Conservation (phyloP, 2,329 filamentous ascomycete genomes). For the Alternaria sp. region DNA sequence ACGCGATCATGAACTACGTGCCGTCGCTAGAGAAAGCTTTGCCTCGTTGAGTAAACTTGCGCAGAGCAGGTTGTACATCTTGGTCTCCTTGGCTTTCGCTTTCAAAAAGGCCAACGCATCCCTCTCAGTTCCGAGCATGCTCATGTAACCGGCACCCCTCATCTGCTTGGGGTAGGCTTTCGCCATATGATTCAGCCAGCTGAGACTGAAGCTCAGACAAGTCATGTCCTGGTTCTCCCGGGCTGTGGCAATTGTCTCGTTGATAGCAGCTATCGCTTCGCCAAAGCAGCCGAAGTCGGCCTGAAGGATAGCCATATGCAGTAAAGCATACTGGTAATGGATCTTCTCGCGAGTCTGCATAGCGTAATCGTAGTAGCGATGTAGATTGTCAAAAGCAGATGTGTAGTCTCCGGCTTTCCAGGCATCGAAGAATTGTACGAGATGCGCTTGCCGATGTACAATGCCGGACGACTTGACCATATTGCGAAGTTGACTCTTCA, state of each 20-base stretch:
- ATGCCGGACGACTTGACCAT: constrained; percentile 71
- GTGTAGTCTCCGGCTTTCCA: constrained; percentile 92
- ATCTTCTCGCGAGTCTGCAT: constrained; percentile 83
- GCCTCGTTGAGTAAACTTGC: constrained; percentile 86
- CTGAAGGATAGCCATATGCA: constrained; percentile 92
- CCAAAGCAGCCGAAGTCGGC: constrained; percentile 91
- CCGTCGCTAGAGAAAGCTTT: constrained; percentile 76
- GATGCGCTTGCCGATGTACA: constrained; percentile 76
- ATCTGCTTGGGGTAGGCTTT: constrained; percentile 81
- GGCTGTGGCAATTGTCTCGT: constrained; percentile 93
- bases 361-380: constrained; percentile 96
- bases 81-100: constrained; percentile 81
- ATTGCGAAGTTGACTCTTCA: constrained; percentile 72
- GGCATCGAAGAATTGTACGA: constrained; percentile 85
- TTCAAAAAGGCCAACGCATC: constrained; percentile 86
- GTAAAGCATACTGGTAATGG: constrained; percentile 92
- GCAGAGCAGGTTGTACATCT: constrained; percentile 84
- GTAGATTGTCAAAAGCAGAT: constrained; percentile 86
- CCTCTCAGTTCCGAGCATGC: constrained; percentile 76
- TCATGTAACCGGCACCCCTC: constrained; percentile 71
- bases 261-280: constrained; percentile 91
- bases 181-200: constrained; percentile 95
- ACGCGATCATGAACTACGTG: constrained; percentile 52
- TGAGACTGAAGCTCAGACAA: constrained; percentile 92
- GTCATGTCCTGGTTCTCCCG: constrained; percentile 90